Conservation (phyloP, 768 basidiomycete genomes). For the Lentinus tigrinus region DNA sequence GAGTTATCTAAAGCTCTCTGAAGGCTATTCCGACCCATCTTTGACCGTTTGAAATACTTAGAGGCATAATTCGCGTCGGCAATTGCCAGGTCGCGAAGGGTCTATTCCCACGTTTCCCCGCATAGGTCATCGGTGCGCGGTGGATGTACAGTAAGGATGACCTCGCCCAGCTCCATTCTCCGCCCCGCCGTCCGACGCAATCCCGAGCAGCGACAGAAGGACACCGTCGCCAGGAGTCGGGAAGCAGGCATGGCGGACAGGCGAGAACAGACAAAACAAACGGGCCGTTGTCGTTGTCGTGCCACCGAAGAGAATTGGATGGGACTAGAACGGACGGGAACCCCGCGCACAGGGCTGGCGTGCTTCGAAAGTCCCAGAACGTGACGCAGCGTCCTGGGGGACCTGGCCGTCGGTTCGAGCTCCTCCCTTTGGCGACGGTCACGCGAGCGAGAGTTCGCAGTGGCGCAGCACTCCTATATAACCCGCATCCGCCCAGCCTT, state of each 20-base stretch:
- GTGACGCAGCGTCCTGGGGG: neutral
- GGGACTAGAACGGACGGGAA: conserved; percentile 16
- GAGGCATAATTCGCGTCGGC: conserved; percentile 5
- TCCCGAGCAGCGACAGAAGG: no score
- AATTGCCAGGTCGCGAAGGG: conserved; percentile 1
- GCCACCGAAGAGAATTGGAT: neutral
- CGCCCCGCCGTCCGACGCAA: no score
- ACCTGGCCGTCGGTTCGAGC: neutral
- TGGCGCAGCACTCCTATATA: conserved; percentile 13
- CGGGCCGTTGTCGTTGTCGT: neutral
- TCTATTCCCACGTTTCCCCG: conserved; percentile 28
- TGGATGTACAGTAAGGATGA: conserved; percentile 4
- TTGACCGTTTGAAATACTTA: no score
- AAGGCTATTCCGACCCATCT: no score
- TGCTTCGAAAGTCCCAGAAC: conserved; percentile 14
- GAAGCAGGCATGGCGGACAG: neutral
- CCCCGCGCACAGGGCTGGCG: neutral
- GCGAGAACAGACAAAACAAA: neutral
- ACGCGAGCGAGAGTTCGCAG: conserved; percentile 17
- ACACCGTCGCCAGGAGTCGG: no score
- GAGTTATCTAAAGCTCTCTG: no score
- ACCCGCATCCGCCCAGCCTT: conserved; percentile 1
- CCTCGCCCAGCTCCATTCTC: conserved; percentile 12
- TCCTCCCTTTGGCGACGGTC: conserved; percentile 3
- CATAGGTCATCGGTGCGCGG: conserved; percentile 22